Evolutionary conservation across 1,284 basidiomycete species (phyloP), one percentile per base, ranked within the genome.

Genomic region (Sparassis latifolia): DNA sequence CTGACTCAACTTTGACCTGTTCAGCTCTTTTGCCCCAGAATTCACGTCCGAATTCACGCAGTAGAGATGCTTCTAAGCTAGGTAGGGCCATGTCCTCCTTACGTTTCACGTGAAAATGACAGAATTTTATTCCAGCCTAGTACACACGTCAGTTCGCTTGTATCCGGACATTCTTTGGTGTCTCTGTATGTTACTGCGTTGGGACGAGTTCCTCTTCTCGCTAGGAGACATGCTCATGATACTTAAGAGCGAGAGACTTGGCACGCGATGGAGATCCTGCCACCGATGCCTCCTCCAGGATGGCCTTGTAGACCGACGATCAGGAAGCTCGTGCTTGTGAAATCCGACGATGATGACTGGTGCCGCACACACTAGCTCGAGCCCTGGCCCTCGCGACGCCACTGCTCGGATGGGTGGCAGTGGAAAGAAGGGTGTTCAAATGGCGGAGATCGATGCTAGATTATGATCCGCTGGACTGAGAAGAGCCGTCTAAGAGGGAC

Each of bases 281-380:
- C 1, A 63, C 64, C 1, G 73, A 72, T 5, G 73, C 63, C 55
- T 90, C 88, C 55, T 90, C 86, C 47, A 86, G 74, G 49, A 91
- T 90, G 0, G 84, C 89, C 62, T 89, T 86, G 53, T 88, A 89
- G 1, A 87, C 74, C 0, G 87, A 89, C 0, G 80, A 71, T 2
- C 83, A 74, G 7, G 84, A 84, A 10, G 76, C 75, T 29, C 76
- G 78, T 42, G 76, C 74, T 49, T 81, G 75, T 9, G 86, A 87
- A 45, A 80, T 76, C 2, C 84, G 78, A 46, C 83, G 80, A 45
- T 82, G 82, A 62, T 88, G 86, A 5, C 84, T 83, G 42, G 78
- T 74, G 1, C 84, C 82, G 12, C 77, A 74, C 37, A 79, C 73
- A n/a, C 80, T 72, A 12, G 77, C 50, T 32, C 65, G 55, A 20